Base-by-base conservation (phyloP, 495 filamentous ascomycete genomes). In the Hypoxylon intermedium region DNA sequence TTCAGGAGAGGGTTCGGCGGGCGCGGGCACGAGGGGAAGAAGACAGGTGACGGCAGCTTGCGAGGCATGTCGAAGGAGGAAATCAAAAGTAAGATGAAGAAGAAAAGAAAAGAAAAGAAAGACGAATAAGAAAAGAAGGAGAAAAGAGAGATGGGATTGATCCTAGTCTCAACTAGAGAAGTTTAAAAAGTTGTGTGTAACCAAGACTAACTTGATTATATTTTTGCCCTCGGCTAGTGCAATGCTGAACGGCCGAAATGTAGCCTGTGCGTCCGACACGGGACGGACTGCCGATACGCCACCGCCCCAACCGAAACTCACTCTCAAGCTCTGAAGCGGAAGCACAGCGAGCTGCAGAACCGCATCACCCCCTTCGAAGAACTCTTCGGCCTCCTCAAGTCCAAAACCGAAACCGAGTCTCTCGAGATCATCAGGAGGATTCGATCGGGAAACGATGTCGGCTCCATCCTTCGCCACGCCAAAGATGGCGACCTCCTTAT, bases 1-100 rank as follows among this genome's bases (percentile, higher is more conserved):
- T 13, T 57, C 62, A 2, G 46, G 52, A 2, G 23, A 48, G 9
- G 51, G 51, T 31, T 21, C 58, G 5, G 62, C 34, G 3, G 45
- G 12, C n/a, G 37, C 41, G 1, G 20, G 40, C 2, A 30, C 61
- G 6, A 60, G 28, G 15, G 56, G 56, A 62, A 74, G 78, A 18
- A 59, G 76, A 38, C 79, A 80, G 30, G 76, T 83, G 1, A 81
- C 80, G 2, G 78, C 78, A 3, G 82, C 82, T 0, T 85, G 82
- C 49, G 73, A 82, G 21, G 76, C 81, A 0, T 85, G 82, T 60
- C 70, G 82, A 26, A 82, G 73, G 53, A 73, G 82, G 36, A 85
- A 85, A 52, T 82, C 79, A 26, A 85, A 82, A 74, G 82, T 81
- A 53, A 64, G 60, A 43, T 23, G 15, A 43, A 19, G n/a, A 18